Evolutionary conservation across 225 moss, liverwort and hornwort genomes (phyloP), one percentile per base, ranked within the genome.

Genomic region (Antitrichia curtipendula): DNA sequence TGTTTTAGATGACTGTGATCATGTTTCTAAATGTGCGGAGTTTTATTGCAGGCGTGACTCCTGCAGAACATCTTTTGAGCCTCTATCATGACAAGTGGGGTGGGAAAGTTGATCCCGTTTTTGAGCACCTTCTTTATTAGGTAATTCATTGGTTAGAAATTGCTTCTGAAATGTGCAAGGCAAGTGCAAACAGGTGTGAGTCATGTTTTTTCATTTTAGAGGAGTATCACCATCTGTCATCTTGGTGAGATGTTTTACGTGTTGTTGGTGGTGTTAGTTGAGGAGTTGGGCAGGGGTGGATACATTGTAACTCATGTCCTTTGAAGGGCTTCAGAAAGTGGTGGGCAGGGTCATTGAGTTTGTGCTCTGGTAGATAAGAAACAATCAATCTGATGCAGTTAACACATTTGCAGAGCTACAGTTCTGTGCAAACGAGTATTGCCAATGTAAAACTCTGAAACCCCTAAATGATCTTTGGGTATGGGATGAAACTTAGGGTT

Each of bases 61-160:
- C 95, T 81, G 92, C 98, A 70, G 96, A 98, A 59, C 91, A 92
- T 71, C 94, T 96, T 59, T 75, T 98, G 95, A 92, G 95, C 76
- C 90, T 92, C 20, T 97, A 98, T 83, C 87, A 98, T 82, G 97
- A 85, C 83, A 95, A 93, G 78, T 98, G 98, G 97, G 95, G 89
- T 86, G 84, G 85, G 80, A 97, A 80, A 22, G 87, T 92, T 34
- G 95, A 97, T 88, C 97, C 98, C 29, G 88, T 96, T 84, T 98
- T 96, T 89, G 87, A 95, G 90, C 92, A 98, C 79, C 92, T 98
- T 74, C 72, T 88, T 74, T 93, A 90, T 90, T 93, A 93, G 84
- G 8, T 29, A n/a, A 20, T 28, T 47, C 45, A 72, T 19, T 69
- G 6, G 69, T 65, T 77, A 31, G 36, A 77, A n/a, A 41, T n/a